Evolutionary conservation across 169 alveolate species (phyloP).

Genomic region (Cryptosporidium xiaoi): DNA sequence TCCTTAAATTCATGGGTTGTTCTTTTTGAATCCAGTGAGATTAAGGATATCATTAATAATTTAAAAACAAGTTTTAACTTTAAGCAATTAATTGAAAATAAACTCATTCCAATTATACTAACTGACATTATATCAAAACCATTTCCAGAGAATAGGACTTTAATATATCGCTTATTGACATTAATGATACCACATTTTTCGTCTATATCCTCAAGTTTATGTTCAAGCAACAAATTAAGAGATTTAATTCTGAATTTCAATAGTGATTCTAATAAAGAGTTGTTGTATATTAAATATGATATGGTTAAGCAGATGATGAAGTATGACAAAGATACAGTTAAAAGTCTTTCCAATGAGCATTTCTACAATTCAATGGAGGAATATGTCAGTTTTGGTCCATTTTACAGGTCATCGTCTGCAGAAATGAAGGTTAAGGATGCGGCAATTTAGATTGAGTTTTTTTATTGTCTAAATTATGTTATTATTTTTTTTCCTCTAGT

Average conservation of each 20-base stretch:
- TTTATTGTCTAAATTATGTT: too few species aligned
- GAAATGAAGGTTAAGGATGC: constrained; percentile 53
- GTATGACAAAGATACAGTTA: constrained; percentile 5
- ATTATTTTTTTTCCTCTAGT: too few species aligned
- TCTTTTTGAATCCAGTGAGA: constrained; percentile 43
- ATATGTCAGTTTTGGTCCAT: constrained; percentile 44
- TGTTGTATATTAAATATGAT: constrained; percentile 40
- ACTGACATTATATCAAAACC: constrained; percentile 34
- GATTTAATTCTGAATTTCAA: constrained; percentile 36
- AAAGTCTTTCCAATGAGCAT: constrained; percentile 7
- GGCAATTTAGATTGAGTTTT: background rate
- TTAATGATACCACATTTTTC: constrained; percentile 48
- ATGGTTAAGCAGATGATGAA: constrained; percentile 48
- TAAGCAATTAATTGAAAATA: constrained; percentile 24
- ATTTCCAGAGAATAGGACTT: constrained; percentile 61
- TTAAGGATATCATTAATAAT: constrained; percentile 13
- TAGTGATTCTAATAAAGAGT: constrained; percentile 51
- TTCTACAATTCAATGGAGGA: constrained; percentile 26
- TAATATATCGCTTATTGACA: constrained; percentile 27
- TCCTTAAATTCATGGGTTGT: constrained; percentile 51
- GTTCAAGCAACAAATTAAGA: constrained; percentile 18
- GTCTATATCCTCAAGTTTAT: constrained; percentile 14
- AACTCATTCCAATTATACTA: constrained; percentile 26
- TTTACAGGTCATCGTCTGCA: constrained; percentile 25
- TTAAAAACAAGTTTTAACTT: constrained; percentile 8